Conservation (phyloP, 768 basidiomycete genomes). For the Boletus rubroflammeus region DNA sequence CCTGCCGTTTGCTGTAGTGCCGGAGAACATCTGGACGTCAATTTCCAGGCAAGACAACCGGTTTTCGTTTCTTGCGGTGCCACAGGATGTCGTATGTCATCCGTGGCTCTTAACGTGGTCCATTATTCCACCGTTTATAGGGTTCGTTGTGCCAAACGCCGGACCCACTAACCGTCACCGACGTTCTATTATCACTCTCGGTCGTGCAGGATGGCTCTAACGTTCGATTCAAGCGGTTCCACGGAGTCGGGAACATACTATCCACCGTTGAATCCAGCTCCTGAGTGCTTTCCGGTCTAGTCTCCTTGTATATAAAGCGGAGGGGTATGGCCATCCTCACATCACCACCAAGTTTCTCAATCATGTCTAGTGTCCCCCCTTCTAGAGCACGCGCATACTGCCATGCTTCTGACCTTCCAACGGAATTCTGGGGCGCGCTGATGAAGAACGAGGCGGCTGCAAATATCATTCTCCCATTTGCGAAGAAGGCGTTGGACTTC, state of each 20-base stretch:
- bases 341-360: conserved; percentile 14
- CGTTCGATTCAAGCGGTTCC: conserved; percentile 1
- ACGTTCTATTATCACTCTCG: conserved; percentile 3
- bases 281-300: background rate
- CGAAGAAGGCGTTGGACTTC: conserved; percentile 24
- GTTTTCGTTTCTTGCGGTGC: background rate
- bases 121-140: background rate
- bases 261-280: background rate
- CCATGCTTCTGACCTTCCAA: conserved; percentile 16
- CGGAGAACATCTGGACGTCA: background rate
- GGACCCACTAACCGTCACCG: background rate
- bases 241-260: background rate
- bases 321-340: conserved; percentile 3
- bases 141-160: background rate
- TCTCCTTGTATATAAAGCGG: conserved; percentile 6
- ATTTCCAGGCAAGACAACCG: background rate
- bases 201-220: conserved; percentile 21
- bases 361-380: conserved; percentile 16
- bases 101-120: conserved; percentile 12
- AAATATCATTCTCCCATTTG: conserved; percentile 42
- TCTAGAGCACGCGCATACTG: conserved; percentile 2
- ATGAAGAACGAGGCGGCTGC: conserved; percentile 30
- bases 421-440: conserved; percentile 30
- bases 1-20: conserved; percentile 3
- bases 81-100: conserved; percentile 1